Base-by-base conservation (phyloP, 345 rosid species). In the Aquilaria yunnanensis region DNA sequence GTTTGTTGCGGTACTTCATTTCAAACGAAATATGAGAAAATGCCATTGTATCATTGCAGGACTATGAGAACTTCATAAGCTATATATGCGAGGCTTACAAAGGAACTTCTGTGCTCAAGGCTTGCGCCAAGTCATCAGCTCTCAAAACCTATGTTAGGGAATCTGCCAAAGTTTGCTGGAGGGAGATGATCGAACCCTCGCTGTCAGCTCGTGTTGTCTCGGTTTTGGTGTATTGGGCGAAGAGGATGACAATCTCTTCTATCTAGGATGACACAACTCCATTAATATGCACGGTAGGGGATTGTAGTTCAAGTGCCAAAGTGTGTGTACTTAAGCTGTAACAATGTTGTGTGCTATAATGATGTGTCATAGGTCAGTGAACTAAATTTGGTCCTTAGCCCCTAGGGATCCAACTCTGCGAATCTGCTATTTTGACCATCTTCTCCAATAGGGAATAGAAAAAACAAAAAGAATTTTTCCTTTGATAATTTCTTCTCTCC, bases 51-150 rank as follows among this genome's bases (percentile, higher is more conserved):
- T 43, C 51, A 32, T 60, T 65, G 55, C 70, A 88, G 97, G 96
- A 90, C 68, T 90, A 93, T 33, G 92, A 83, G 66, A 77, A 88
- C 73, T 82, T 77, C 68, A 54, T 86, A 73, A 85, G 79, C 78
- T 93, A 86, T 78, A 77, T 93, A 71, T 93, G 98, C 74, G 73
- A 79, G 70, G 95, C 89, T 47, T 90, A 90, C 63, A 72, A 78
- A 43, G 89, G 90, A 53, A 72, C 70, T 51, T 43, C 70, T 47
- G 49, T 60, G 6, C 89, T 80, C 1, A 56, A 73, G 48, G 88
- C 89, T 56, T 93, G 96, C 73, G 68, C 81, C 57, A 74, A 77
- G 33, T 51, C 74, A 65, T 56, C 80, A 8, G 14, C 2, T 51
- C 58, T 64, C 29, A 31, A 54, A 59, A 65, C 57, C 64, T 62